Conservation (phyloP, 352 stramenopile species). For the Globisporangium parvum region DNA sequence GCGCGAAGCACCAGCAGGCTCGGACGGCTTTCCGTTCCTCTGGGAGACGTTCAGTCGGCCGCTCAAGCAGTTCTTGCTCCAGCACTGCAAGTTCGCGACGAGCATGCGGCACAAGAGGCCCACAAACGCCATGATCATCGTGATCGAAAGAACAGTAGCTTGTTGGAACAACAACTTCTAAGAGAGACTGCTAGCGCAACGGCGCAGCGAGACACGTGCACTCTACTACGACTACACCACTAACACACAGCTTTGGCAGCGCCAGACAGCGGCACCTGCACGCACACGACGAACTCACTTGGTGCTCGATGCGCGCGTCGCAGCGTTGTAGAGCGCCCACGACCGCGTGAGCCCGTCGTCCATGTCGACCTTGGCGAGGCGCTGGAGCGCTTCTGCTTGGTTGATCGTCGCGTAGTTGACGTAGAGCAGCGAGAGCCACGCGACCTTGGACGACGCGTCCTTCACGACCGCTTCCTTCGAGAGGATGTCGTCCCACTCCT, state of each 20-base stretch:
- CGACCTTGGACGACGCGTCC: slow-evolving; percentile 34
- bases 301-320: slow-evolving; percentile 18
- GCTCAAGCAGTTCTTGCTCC: slow-evolving; percentile 1
- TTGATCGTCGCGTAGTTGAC: slow-evolving; percentile 68
- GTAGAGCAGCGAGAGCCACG: slow-evolving; percentile 71
- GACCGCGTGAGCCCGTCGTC: slow-evolving; percentile 76
- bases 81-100: slow-evolving; percentile 1
- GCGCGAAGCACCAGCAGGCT: too few species aligned
- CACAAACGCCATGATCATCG: too few species aligned
- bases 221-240: too few species aligned
- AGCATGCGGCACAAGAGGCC: not conserved
- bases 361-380: slow-evolving; percentile 42
- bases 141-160: too few species aligned
- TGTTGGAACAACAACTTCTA: too few species aligned
- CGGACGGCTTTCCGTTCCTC: not conserved
- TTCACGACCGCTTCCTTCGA: slow-evolving; percentile 28
- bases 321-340: slow-evolving; percentile 73
- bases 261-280: too few species aligned
- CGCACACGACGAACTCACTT: too few species aligned
- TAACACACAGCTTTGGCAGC: too few species aligned
- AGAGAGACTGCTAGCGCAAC: too few species aligned
- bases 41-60: not conserved
- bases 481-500: slow-evolving; percentile 60
- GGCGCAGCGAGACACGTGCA: too few species aligned
- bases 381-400: slow-evolving; percentile 25